A percentile compares a stretch with the other conserved stretches of the same genome.
phyloP scores from a whole-genome alignment of 1,284 basidiomycete species.

The Tilletia walkeri region DNA sequence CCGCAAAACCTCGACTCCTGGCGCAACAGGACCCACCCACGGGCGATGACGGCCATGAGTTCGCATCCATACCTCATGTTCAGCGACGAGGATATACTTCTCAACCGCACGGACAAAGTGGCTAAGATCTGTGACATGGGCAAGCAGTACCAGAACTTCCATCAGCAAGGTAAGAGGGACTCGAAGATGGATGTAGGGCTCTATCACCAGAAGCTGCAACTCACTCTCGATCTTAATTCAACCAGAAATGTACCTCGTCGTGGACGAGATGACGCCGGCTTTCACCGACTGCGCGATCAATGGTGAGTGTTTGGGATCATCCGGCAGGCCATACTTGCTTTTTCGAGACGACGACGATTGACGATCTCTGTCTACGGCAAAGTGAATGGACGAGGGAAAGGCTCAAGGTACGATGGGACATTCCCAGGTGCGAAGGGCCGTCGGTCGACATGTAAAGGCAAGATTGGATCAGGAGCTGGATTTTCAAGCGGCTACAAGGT shows the following conservation, averaged over 20 bases:
- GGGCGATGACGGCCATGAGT: constrained; percentile 1
- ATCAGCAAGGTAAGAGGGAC: background rate
- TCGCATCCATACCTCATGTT: constrained; percentile 12
- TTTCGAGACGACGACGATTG: too few relatives aligned
- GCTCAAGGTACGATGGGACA: background rate
- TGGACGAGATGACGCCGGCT: constrained; percentile 1
- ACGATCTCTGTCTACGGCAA: background rate
- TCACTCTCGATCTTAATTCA: background rate
- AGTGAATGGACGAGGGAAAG: constrained; percentile 4
- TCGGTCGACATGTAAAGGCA: background rate
- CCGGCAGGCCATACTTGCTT: too few relatives aligned
- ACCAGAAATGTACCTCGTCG: background rate
- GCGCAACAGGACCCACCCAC: background rate
- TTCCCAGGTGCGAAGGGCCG: background rate
- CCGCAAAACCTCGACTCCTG: background rate
- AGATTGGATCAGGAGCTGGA: background rate
- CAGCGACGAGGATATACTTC: background rate
- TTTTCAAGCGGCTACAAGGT: background rate
- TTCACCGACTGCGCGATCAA: constrained; percentile 5
- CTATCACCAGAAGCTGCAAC: background rate
- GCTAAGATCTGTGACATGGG: background rate
- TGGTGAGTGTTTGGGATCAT: background rate
- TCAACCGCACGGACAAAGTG: background rate
- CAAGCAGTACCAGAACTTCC: constrained; percentile 5
- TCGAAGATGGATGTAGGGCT: background rate